Evolutionary conservation across 768 basidiomycete genomes (phyloP), one percentile per base, ranked within the genome.

Genomic region (Termitomyces sp.): DNA sequence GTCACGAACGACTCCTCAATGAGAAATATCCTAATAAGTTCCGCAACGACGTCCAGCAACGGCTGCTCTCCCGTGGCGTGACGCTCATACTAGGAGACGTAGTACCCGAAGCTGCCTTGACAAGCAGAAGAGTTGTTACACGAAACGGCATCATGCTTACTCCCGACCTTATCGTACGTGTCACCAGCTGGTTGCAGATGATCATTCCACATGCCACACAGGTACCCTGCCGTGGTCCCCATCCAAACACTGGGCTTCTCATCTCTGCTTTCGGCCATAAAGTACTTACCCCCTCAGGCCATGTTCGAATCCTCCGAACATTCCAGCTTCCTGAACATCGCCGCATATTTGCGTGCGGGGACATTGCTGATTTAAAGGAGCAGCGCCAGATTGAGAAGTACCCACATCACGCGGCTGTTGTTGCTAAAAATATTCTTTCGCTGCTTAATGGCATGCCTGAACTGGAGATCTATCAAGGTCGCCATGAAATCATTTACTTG

Each of bases 291-390:
- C 64, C 47, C 32, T 57, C 60, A 64, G 81, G 68, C 56, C 70
- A 61, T 45, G 78, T 88, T 54, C 80, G 79, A 57, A 76, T 89
- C 12, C 64, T 68, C 25, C 75, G 82, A 3, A 86, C 84, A 0
- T 73, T 89, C 40, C 85, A 87, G 61, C 67, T 89, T 2, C 63
- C 60, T 7, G 69, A 67, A 0, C 69, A 84, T 65, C 70, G 79
- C 0, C 74, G 75, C 54, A 79, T 89, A 10, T 88, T 85, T 56
- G 89, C 86, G 0, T 75, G 70, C 2, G 88, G 88, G 0, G 88
- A 90, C 63, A 75, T 84, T 56, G 78, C 84, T 58, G 82, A 85
- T 39, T 83, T 79, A 73, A 55, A 69, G 1, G 88, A 88, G 66
- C 81, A 87, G 67, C 88, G 87, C 61, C 84, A 76, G 48, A 66